Base-by-base conservation (phyloP, 441 rosid genomes). In the Adansonia rubrostipa region DNA sequence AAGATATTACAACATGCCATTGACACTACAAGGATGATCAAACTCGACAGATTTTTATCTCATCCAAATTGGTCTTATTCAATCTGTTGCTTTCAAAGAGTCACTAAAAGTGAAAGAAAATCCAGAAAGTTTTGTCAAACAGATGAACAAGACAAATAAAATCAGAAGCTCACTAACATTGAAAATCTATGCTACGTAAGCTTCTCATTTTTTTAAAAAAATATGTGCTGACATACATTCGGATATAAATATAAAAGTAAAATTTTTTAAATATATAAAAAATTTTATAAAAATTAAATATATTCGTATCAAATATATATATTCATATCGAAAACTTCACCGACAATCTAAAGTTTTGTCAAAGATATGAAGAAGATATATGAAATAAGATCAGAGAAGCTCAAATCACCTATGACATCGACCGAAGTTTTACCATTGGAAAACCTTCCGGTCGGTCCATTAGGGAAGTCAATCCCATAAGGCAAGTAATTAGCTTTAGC, bases 401-500 rank as follows among this genome's bases (percentile, higher is more conserved):
- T 83, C 22, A 58, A 24, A 2, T 36, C 15, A 90, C 92, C 82
- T 17, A 90, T 83, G 76, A 82, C 87, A 74, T 90, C 93, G 2
- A 87, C 91, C 0, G 91, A 86, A 20, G 92, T 90, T 85, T 81
- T 84, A 1, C 92, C 93, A 54, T 90, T 90, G 74, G 84, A 81
- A 80, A 90, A 90, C 56, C 92, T 77, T 24, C 92, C 92, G 0
- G 89, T 88, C 20, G 93, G 90, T 1, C 91, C 92, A 7, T 54
- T 63, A 3, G 71, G 65, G 78, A 88, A 90, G 80, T 90, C 93
- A 9, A 90, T 88, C 10, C 93, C 93, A 53, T 90, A 90, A 77
- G 93, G 93, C 82, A 85, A 57, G 79, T 90, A 90, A 77, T 90
- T 45, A 68, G 92, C 86, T 77, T 77, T 85, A 3, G 93, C 91